Evolutionary conservation across 116 monocot genomes (phyloP).

Genomic region (Cymodocea nodosa): DNA sequence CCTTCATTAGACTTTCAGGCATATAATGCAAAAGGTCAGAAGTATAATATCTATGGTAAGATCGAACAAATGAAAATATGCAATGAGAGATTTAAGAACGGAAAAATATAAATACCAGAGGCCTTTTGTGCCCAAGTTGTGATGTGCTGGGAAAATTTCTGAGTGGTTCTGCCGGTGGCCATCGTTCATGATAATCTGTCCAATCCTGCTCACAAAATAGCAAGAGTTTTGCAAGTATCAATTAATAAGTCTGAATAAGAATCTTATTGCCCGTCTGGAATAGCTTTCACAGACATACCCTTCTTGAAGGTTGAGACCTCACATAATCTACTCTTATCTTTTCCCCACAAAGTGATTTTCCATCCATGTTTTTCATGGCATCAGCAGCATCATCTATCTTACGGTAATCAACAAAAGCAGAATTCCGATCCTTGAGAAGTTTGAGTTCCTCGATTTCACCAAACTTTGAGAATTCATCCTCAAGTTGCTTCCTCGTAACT

Average conservation of each 20-base stretch:
- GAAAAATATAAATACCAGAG: constrained; percentile 9
- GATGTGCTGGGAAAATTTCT: constrained; percentile 25
- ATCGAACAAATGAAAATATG: constrained; percentile 1
- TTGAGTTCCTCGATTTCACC: constrained; percentile 62
- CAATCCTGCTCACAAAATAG: constrained; percentile 32
- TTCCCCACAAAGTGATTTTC: constrained; percentile 55
- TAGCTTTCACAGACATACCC: constrained; percentile 17
- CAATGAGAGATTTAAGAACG: not conserved
- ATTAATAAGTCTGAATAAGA: not conserved
- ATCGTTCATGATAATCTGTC: constrained; percentile 36
- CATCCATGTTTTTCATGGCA: constrained; percentile 73
- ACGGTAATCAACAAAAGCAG: constrained; percentile 56
- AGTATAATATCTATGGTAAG: not conserved
- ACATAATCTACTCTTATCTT: constrained; percentile 81
- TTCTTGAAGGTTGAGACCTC: constrained; percentile 40
- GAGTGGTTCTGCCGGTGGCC: constrained; percentile 16
- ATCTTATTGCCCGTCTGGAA: not conserved
- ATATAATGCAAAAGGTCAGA: constrained; percentile 5
- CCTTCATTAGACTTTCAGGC: constrained; percentile 5
- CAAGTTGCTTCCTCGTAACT: constrained; percentile 54
- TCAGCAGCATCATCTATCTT: constrained; percentile 72
- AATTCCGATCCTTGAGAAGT: constrained; percentile 53
- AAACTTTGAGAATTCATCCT: constrained; percentile 66
- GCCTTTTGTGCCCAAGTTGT: constrained; percentile 22
- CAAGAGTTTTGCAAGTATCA: no score